Base-by-base conservation (phyloP, 441 rosid species). In the Adansonia madagascariensis region DNA sequence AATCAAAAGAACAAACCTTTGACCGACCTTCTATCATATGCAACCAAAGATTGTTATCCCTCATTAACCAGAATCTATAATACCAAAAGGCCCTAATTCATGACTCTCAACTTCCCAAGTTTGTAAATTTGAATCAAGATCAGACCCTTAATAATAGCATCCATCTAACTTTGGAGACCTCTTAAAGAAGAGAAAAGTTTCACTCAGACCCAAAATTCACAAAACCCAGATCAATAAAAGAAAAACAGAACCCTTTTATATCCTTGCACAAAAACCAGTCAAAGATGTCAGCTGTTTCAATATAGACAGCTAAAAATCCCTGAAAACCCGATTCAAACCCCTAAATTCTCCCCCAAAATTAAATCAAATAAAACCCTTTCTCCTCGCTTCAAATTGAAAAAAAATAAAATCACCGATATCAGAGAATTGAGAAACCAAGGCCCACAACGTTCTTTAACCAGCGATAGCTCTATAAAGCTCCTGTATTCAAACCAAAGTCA, bases 341-440 rank as follows among this genome's bases (percentile, higher is more conserved):
- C 84, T 69, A 53, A 79, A 65, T 17, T 73, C 70, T 9, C 77
- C 65, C 73, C 22, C 66, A 69, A 65, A 77, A 80, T 56, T 71
- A 77, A 82, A 80, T 66, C 66, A 82, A 80, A 61, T 59, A 31
- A 73, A n/a, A n/a, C n/a, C n/a, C n/a, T n/a, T n/a, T n/a, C n/a
- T n/a, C n/a, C n/a, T n/a, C n/a, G n/a, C n/a, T 67, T 55, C 65
- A 67, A 56, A 22, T 17, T 27, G 22, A 22, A 62, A 74, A 74
- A 22, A 47, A 14, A 43, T 17, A 43, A 6, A 14, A 59, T n/a
- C 66, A 65, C 24, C n/a, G 10, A 64, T 18, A 65, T 49, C 62
- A 64, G 20, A 63, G 72, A 49, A 49, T 8, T 14, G 52, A 15
- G 39, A 62, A 49, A 70, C 22, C 57, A 63, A 69, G 53, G 27